phyloP scores from a whole-genome alignment of 2,329 filamentous ascomycete species.

The Aspergillus sp. region DNA sequence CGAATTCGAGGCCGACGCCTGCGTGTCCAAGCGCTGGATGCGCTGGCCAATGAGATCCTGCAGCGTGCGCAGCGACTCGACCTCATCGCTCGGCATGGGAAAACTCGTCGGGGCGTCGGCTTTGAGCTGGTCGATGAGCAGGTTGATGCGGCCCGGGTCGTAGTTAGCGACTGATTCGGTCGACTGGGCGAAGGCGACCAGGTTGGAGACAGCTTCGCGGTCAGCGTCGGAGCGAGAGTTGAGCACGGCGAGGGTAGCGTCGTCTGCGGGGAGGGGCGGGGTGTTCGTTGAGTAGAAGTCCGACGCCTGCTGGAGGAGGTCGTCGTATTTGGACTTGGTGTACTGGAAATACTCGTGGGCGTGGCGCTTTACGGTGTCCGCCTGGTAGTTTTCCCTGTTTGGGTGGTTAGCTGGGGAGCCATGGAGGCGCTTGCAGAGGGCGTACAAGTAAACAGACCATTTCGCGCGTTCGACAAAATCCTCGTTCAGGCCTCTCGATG shows the following conservation, averaged over 20 bases:
- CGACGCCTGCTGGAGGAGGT: conserved; percentile 15
- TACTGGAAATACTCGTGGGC: conserved; percentile 17
- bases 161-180: conserved; percentile 6
- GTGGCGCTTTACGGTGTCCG: conserved; percentile 10
- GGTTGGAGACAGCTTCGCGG: conserved; percentile 22
- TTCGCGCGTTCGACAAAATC: conserved; percentile 62
- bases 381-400: conserved; percentile 11
- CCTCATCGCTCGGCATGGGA: conserved; percentile 18
- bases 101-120: conserved; percentile 16
- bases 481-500: conserved; percentile 55
- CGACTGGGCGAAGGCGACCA: conserved; percentile 20
- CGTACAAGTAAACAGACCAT: conserved; percentile 17
- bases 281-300: conserved; percentile 16
- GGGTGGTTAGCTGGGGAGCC: conserved; percentile 8
- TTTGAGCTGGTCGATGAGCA: conserved; percentile 24
- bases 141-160: conserved; percentile 14
- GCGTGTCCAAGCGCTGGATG: conserved; percentile 9
- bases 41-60: conserved; percentile 23
- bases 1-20: neutral
- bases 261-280: conserved; percentile 7
- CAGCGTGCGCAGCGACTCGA: conserved; percentile 21
- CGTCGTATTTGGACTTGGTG: conserved; percentile 15
- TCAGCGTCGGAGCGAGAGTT: conserved; percentile 20
- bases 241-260: conserved; percentile 12
- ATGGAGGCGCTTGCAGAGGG: neutral